phyloP scores from a whole-genome alignment of 371 early-diverging fungal genomes.

The Mucor plumbeus region DNA sequence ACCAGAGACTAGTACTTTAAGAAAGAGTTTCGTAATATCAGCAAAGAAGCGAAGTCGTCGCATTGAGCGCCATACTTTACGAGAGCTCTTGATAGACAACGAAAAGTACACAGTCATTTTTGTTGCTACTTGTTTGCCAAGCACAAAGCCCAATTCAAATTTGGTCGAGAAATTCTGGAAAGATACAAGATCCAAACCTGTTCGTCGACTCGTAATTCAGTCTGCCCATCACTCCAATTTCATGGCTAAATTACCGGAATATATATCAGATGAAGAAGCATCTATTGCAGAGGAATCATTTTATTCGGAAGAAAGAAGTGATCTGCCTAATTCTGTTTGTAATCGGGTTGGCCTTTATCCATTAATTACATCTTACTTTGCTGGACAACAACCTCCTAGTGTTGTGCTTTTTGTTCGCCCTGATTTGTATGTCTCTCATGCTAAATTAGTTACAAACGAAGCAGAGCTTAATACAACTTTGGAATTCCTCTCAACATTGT shows the following conservation, averaged over 20 bases:
- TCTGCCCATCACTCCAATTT: conserved; percentile 18
- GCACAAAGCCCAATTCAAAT: neutral
- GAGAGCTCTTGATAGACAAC: conserved; percentile 1
- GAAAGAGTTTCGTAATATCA: conserved; percentile 9
- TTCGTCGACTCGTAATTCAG: conserved; percentile 16
- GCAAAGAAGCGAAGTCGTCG: neutral
- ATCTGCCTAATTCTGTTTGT: conserved; percentile 13
- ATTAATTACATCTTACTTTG: conserved; percentile 8
- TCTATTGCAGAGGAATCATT: conserved; percentile 17
- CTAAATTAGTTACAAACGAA: conserved; percentile 14
- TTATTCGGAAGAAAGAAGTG: conserved; percentile 20
- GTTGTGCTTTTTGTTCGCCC: conserved; percentile 22
- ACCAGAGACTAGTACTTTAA: conserved; percentile 16
- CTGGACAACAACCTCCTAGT: conserved; percentile 1
- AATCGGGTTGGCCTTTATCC: conserved; percentile 10
- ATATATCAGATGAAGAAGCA: conserved; percentile 13
- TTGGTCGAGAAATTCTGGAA: conserved; percentile 22
- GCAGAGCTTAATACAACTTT: conserved; percentile 1
- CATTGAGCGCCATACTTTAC: conserved; percentile 6
- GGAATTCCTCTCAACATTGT: neutral
- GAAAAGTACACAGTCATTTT: neutral
- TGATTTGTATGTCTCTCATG: conserved; percentile 24
- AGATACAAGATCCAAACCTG: conserved; percentile 10
- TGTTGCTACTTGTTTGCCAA: conserved; percentile 7
- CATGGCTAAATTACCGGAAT: conserved; percentile 2